Evolutionary conservation across 2,329 filamentous ascomycete species (phyloP).

Genomic region (Xylariales sp.): DNA sequence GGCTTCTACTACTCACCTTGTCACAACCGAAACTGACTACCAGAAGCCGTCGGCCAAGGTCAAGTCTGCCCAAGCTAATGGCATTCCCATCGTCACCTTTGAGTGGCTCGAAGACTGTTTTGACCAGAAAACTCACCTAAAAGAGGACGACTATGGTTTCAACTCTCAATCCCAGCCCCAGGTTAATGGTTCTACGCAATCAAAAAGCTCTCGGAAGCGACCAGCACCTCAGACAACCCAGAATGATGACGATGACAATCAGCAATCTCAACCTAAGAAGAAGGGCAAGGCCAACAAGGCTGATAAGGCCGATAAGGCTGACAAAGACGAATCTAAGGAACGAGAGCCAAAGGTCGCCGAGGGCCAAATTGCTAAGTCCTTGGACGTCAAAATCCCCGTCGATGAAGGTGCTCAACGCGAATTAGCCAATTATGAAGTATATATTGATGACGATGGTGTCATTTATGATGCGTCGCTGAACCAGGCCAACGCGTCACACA

Average conservation of each 20-base stretch:
- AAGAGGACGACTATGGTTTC: slow-evolving; percentile 50
- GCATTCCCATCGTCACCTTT: slow-evolving; percentile 66
- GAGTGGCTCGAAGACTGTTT: slow-evolving; percentile 73
- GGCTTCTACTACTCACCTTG: slow-evolving; percentile 65
- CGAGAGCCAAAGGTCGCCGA: slow-evolving; percentile 46
- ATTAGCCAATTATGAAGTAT: slow-evolving; percentile 62
- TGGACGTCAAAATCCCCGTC: slow-evolving; percentile 60
- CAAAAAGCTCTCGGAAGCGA: slow-evolving; percentile 43
- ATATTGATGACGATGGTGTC: slow-evolving; percentile 72
- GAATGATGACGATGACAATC: slow-evolving; percentile 42
- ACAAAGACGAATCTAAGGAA: slow-evolving; percentile 39
- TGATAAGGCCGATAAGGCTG: slow-evolving; percentile 44
- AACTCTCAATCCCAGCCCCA: slow-evolving; percentile 27
- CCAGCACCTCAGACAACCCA: slow-evolving; percentile 34
- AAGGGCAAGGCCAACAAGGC: slow-evolving; percentile 48
- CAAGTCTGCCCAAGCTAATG: slow-evolving; percentile 58
- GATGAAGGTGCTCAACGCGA: slow-evolving; percentile 58
- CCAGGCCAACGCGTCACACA: slow-evolving; percentile 76
- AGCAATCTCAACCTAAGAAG: slow-evolving; percentile 46
- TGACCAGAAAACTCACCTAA: slow-evolving; percentile 53
- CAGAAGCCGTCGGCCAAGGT: slow-evolving; percentile 64
- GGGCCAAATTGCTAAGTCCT: slow-evolving; percentile 60
- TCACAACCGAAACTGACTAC: slow-evolving; percentile 66
- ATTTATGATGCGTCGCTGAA: slow-evolving; percentile 86
- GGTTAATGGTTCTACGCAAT: slow-evolving; percentile 21